A percentile compares a stretch with the other conserved stretches of the same genome.
phyloP scores from a whole-genome alignment of 257 asterid genomes.

The Nicotiana noctiflora region DNA sequence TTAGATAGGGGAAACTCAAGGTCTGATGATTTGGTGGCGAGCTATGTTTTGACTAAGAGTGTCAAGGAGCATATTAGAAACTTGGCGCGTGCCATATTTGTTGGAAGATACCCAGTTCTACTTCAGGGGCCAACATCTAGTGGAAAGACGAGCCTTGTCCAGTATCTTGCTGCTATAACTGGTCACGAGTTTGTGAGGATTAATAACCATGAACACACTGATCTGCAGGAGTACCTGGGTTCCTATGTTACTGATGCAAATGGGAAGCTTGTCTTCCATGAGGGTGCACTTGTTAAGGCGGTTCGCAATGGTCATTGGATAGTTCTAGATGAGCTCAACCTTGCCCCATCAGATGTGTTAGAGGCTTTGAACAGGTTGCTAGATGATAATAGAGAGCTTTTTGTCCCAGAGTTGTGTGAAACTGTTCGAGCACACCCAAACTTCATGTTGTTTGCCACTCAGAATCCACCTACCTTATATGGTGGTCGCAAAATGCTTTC shows the following conservation, averaged over 20 bases:
- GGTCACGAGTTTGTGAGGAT: slow-evolving; percentile 86
- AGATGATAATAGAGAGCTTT: slow-evolving; percentile 94
- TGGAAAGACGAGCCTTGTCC: slow-evolving; percentile 95
- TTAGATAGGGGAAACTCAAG: slow-evolving; percentile 9
- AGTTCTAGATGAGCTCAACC: slow-evolving; percentile 93
- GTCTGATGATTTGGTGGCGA: slow-evolving; percentile 32
- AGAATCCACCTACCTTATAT: slow-evolving; percentile 86
- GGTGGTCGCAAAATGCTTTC: slow-evolving; percentile 97
- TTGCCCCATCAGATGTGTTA: slow-evolving; percentile 97
- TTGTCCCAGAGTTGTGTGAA: slow-evolving; percentile 82
- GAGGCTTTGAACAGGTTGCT: slow-evolving; percentile 90
- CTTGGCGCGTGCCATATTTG: slow-evolving; percentile 73
- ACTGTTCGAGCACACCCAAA: slow-evolving; percentile 70
- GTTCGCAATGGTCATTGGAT: slow-evolving; percentile 91
- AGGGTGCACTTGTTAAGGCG: slow-evolving; percentile 91
- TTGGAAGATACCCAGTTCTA: slow-evolving; percentile 77
- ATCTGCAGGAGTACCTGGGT: slow-evolving; percentile 95
- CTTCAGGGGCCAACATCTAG: slow-evolving; percentile 99
- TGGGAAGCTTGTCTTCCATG: slow-evolving; percentile 86
- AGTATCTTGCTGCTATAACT: slow-evolving; percentile 69
- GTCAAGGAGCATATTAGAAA: slow-evolving; percentile 64
- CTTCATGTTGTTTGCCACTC: slow-evolving; percentile 96
- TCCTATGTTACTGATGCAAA: slow-evolving; percentile 78
- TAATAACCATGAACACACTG: slow-evolving; percentile 94
- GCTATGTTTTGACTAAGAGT: slow-evolving; percentile 65